These are phyloP conservation scores for Panicum virgatum DNA, from an alignment of 202 grass and related monocot species.

Conservation along the genomic window DNA sequence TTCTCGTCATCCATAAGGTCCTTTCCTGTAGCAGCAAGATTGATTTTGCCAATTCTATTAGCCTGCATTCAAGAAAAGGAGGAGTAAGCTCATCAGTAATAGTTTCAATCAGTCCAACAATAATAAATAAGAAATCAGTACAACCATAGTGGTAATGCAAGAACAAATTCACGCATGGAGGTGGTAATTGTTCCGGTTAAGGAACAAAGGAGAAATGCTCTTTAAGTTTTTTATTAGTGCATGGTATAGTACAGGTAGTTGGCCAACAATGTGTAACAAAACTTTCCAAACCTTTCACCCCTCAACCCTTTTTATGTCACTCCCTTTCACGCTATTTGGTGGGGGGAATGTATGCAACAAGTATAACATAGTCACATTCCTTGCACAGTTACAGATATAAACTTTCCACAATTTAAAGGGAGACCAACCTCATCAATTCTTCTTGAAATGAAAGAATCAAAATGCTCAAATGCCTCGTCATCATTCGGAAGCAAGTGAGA, in stretches of 20 bases:
- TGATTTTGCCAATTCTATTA: conserved; percentile 98
- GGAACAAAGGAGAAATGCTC: background rate
- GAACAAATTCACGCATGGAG: background rate
- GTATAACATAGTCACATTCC: background rate
- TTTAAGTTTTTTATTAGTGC: background rate
- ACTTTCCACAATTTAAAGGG: conserved; percentile 10
- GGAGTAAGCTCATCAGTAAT: conserved; percentile 27
- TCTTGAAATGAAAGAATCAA: conserved; percentile 72
- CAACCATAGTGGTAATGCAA: background rate
- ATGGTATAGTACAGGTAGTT: background rate
- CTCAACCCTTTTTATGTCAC: background rate
- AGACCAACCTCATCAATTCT: conserved; percentile 82
- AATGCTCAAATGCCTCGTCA: conserved; percentile 91
- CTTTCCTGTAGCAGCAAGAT: conserved; percentile 98
- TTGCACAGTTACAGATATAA: background rate
- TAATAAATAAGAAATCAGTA: conserved; percentile 10
- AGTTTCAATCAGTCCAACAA: background rate
- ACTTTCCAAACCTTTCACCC: background rate
- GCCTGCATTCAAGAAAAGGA: conserved; percentile 55
- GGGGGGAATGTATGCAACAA: background rate
- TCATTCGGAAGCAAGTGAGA: conserved; percentile 93
- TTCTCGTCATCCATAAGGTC: conserved; percentile 99
- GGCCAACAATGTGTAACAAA: background rate
- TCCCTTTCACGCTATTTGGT: conserved; percentile 6
- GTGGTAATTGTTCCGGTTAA: conserved; percentile 6